phyloP scores from a whole-genome alignment of 345 rosid genomes.

The Chamaenerion angustifolium region DNA sequence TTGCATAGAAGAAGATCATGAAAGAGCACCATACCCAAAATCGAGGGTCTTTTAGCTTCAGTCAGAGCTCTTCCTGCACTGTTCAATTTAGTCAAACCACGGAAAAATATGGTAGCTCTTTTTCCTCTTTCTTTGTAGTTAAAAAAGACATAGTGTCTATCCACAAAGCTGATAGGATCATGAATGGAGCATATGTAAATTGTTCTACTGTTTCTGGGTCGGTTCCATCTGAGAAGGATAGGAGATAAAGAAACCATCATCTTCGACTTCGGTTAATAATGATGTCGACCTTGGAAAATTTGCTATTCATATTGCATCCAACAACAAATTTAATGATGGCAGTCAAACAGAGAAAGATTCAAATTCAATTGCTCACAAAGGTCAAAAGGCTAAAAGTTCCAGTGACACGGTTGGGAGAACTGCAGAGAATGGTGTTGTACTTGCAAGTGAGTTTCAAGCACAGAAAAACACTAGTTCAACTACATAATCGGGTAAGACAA shows the following conservation, averaged over 20 bases:
- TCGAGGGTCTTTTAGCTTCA: constrained; percentile 15
- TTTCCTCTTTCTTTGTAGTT: constrained; percentile 13
- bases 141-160: constrained; percentile 12
- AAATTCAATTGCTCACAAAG: background rate
- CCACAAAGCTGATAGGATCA: too few species aligned
- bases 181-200: constrained; percentile 3
- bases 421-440: constrained; percentile 30
- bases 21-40: constrained; percentile 24
- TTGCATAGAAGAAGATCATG: constrained; percentile 27
- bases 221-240: too few species aligned
- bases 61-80: constrained; percentile 21
- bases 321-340: too few species aligned
- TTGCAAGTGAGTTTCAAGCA: constrained; percentile 19
- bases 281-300: too few species aligned
- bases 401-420: constrained; percentile 24
- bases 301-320: too few species aligned
- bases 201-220: background rate
- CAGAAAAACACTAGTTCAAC: constrained; percentile 7
- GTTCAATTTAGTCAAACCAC: constrained; percentile 19
- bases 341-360: too few species aligned
- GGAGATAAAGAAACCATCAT: too few species aligned
- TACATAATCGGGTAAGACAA: constrained; percentile 8
- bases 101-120: constrained; percentile 8
- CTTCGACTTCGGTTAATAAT: too few species aligned
- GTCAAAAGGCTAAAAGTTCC: constrained; percentile 7